phyloP scores from a whole-genome alignment of 768 basidiomycete species.

The Tulasnella sp. region DNA sequence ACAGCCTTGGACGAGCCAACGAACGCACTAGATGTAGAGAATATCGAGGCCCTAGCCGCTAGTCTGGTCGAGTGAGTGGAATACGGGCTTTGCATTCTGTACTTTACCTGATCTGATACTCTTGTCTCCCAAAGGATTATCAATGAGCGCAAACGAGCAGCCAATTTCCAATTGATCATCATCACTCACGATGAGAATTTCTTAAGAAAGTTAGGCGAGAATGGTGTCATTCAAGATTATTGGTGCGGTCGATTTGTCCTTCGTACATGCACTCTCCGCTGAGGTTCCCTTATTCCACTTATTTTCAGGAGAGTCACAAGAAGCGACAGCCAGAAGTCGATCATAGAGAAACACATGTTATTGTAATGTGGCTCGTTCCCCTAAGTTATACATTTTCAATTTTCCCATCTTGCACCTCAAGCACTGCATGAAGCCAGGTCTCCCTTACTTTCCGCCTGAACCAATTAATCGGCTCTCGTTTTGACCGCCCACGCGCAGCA shows the following conservation, averaged over 20 bases:
- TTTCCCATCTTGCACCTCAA: background rate
- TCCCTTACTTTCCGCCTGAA: background rate
- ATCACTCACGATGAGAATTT: slow-evolving; percentile 98
- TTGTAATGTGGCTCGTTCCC: slow-evolving; percentile 37
- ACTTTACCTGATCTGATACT: background rate
- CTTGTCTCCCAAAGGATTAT: slow-evolving; percentile 61
- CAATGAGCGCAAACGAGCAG: slow-evolving; percentile 78
- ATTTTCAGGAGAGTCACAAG: slow-evolving; percentile 69
- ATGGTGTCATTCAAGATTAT: slow-evolving; percentile 90
- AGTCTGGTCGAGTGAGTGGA: slow-evolving; percentile 80
- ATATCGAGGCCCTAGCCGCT: slow-evolving; percentile 86
- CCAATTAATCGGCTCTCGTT: background rate
- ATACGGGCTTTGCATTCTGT: background rate
- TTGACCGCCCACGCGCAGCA: background rate
- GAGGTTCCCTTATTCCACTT: slow-evolving; percentile 13
- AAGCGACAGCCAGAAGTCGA: slow-evolving; percentile 63
- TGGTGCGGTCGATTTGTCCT: slow-evolving; percentile 47
- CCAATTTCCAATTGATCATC: slow-evolving; percentile 93
- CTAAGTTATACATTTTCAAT: background rate
- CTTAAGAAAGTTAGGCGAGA: slow-evolving; percentile 79
- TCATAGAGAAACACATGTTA: slow-evolving; percentile 31
- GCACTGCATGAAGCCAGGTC: background rate
- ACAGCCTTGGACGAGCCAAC: slow-evolving; percentile 92
- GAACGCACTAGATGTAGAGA: slow-evolving; percentile 92
- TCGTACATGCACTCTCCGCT: background rate